These are phyloP conservation scores for Kondoa malvinella DNA, from an alignment of 768 basidiomycete species.

Conservation along the genomic window DNA sequence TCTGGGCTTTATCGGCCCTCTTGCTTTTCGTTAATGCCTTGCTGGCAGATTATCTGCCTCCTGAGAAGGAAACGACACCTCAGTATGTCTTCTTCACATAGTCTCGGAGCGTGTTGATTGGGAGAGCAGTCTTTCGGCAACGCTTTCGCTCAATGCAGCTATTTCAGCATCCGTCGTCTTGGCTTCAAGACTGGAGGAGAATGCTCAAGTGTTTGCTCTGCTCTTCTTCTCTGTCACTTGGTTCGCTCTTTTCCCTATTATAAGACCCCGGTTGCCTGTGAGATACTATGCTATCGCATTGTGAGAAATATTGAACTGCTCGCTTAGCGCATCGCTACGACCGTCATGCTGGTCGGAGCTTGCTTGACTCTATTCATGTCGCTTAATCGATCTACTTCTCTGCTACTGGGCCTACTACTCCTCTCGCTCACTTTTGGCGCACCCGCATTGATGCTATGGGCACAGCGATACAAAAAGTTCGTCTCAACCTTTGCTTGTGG, in stretches of 20 bases:
- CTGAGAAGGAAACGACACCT: not conserved
- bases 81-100: not conserved
- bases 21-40: constrained; percentile 48
- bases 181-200: constrained; percentile 9
- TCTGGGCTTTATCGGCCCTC: constrained; percentile 39
- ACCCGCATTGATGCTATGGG: not conserved
- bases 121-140: constrained; percentile 8
- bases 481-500: too few species aligned
- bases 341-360: not conserved
- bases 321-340: not conserved
- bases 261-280: not conserved
- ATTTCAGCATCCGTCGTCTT: constrained; percentile 18
- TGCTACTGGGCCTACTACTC: not conserved
- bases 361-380: too few species aligned
- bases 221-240: constrained; percentile 9
- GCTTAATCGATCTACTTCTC: too few species aligned
- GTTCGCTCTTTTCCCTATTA: not conserved
- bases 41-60: not conserved
- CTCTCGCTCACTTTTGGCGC: not conserved
- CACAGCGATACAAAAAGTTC: too few species aligned
- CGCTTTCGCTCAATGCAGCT: constrained; percentile 18
- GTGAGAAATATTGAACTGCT: not conserved
- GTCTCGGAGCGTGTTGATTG: not conserved
- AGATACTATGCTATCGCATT: not conserved
- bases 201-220: constrained; percentile 16